Base-by-base conservation (phyloP, 495 filamentous ascomycete species). In the Penicillium mononematosum region DNA sequence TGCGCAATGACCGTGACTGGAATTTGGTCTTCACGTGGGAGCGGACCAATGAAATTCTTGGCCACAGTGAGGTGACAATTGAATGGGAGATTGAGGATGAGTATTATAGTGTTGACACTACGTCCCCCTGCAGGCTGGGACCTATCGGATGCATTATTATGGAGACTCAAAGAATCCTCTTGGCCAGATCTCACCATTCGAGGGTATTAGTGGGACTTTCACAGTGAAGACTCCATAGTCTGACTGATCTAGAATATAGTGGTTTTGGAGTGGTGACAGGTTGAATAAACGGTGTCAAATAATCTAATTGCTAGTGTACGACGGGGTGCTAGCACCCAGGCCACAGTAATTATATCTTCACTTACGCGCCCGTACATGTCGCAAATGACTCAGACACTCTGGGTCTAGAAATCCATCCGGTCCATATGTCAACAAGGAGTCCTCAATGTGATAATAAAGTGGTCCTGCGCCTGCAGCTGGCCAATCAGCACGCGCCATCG, bases 141-240 rank as follows among this genome's bases (percentile, higher is more conserved):
- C 77, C 61, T 97, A 96, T 76, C 78, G 92, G 27, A 73, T 98
- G 53, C 81, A 81, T 73, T 98, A 98, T 64, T 94, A 84, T 75
- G 93, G 93, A 0, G 90, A 96, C 71, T 80, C 84, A 24, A 97
- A 92, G 79, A 75, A 76, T 53, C 60, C 86, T 24, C 68, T 74
- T 10, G 92, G 92, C n/a, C 71, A 63, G 19, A 83, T 96, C 45
- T 81, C 76, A 41, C 64, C 78, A 47, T 96, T 98, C 77, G 86
- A 92, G 67, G 92, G 92, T 0, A 77, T 81, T 14, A 90, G 89
- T 67, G 75, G 79, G 32, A 70, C 67, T 56, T 95, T 97, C 74
- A 81, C 59, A 14, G 75, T 88, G 24, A 41, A 50, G 17, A 45
- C 56, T 25, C 65, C 46, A 19, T 63, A 57, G n/a, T 24, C 29